Evolutionary conservation across 108 stramenopile species (phyloP).

Genomic region (Schizochytrium sp.): DNA sequence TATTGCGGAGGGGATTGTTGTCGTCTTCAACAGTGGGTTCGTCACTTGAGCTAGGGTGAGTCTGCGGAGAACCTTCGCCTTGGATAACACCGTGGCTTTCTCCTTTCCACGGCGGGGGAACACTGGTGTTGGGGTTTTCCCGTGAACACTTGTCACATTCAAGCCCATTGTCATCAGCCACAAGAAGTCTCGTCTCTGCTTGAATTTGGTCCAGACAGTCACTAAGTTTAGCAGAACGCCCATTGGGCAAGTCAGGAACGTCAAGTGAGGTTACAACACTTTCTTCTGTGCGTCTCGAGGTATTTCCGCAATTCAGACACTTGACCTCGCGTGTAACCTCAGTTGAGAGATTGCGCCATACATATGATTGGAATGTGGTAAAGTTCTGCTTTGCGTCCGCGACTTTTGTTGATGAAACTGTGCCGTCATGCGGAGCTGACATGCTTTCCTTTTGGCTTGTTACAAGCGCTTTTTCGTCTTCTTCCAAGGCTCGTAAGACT

Average conservation of each 20-base stretch:
- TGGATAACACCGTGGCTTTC: too few relatives aligned
- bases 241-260: constrained; percentile 1
- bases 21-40: too few relatives aligned
- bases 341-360: constrained; percentile 16
- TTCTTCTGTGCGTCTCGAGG: constrained; percentile 53
- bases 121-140: neutral
- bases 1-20: too few relatives aligned
- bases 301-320: neutral
- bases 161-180: constrained; percentile 6
- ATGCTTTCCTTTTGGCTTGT: neutral
- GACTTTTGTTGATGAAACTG: too few relatives aligned
- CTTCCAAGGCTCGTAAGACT: constrained; percentile 36
- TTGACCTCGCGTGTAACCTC: constrained; percentile 8
- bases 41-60: too few relatives aligned
- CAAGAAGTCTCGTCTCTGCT: neutral
- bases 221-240: neutral
- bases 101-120: neutral
- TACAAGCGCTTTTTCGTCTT: constrained; percentile 22
- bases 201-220: constrained; percentile 18
- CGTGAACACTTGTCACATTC: constrained; percentile 30
- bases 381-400: neutral
- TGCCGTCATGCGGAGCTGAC: neutral
- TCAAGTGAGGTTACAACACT: constrained; percentile 45
- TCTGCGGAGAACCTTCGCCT: too few relatives aligned
- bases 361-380: neutral